Evolutionary conservation across 148 eudicot species (phyloP), one percentile per base, ranked within the genome.

Genomic region (Vaccinium corymbosum): DNA sequence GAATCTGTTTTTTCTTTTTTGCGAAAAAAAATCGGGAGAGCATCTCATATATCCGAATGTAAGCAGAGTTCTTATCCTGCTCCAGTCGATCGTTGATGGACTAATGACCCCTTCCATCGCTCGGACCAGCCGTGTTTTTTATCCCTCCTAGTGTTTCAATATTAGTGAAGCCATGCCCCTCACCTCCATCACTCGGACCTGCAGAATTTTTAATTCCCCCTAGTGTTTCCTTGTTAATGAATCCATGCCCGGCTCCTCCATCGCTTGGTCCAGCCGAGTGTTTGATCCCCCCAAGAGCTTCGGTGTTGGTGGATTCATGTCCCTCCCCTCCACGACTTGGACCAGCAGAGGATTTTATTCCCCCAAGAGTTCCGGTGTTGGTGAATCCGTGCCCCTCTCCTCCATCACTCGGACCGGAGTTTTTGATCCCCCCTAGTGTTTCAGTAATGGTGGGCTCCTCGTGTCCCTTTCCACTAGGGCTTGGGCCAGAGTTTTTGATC

Each of bases 401-500:
- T 55, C 81, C 66, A 17, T 20, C 15, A n/a, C 81, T 78, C 10
- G 81, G 81, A 29, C 81, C 81, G 11, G 81, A 78, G 64, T 78
- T 27, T 55, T 78, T 78, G 0, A 78, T 78, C 8, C 59, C 78
- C 13, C 22, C 83, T 22, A 66, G 38, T 22, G 73, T 57, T 66
- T 81, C 32, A 79, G 42, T 80, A 66, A 76, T 42, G 10, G 57
- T 70, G 12, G 84, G 42, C 46, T 42, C 46, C 2, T 29, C 83
- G 53, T 83, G 87, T 76, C 87, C 87, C 8, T 86, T 53, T 83
- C 89, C 89, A 1, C 83, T 76, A 1, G 22, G 29, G 53, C 85
- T 83, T 15, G 91, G 89, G 15, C 88, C 89, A 0, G 85, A 70
- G 19, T 72, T 83, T 32, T 85, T 88, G 4, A 78, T 81, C 0